Base-by-base conservation (phyloP, 78 protist genomes). In the Planoprotostelium fungivorum region DNA sequence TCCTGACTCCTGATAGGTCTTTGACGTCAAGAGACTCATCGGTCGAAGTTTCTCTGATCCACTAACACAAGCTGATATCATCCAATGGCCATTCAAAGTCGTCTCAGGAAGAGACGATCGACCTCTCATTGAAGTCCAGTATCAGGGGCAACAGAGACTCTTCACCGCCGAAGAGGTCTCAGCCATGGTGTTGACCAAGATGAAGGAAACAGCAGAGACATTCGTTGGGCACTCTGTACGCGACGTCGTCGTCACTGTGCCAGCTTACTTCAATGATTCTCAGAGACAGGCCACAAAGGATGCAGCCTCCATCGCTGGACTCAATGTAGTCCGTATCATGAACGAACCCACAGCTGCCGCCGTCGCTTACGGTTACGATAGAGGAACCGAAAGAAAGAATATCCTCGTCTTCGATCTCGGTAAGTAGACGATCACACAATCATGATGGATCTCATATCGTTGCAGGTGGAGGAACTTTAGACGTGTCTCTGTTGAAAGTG, bases 321-420 rank as follows among this genome's bases (percentile, higher is more conserved):
- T 99, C 31, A 95, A 96, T 37, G 99, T 98, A 28, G 88, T 94
- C 35, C 97, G 99, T 25, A 96, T 98, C 86, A 95, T 99, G 93
- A 99, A 99, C 97, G 99, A 99, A 97, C 99, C 99, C 29, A 99
- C 99, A 0, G 99, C 99, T 5, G 99, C 99, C 0, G 97, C 99
- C 31, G 92, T 98, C 35, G 99, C 99, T 28, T 98, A 97, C 87
- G 99, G 99, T 36, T 85, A 97, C 84, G 97, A 87, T 29, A 87
- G 63, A 29, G 90, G 36, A 29, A 86, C 35, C 35, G 97, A 90
- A 91, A 63, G 63, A 29, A 73, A 36, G 85, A 90, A 95, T 90
- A 87, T 96, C 29, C 92, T 96, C 34, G 87, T 96, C 36, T 96
- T 95, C 34, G 97, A 95, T 37, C 86, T 95, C 93, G 87, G 98